Evolutionary conservation across 768 basidiomycete species (phyloP).

Genomic region (Naganishia vishniacii): DNA sequence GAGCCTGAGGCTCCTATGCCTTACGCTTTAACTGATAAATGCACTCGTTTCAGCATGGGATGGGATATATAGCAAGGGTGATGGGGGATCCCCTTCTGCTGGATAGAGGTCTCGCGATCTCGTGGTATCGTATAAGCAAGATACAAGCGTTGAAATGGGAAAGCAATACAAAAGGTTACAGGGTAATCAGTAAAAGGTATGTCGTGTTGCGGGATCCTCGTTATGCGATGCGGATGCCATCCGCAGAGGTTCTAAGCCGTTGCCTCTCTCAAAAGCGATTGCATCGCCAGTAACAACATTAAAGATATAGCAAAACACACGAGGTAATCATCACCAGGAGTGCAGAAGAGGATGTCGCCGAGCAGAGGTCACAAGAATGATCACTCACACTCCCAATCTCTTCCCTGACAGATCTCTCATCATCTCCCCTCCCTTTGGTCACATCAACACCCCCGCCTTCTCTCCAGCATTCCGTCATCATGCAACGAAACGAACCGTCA

Average conservation of each 20-base stretch:
- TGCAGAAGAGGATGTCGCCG: background rate
- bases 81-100: too few relatives aligned
- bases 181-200: constrained; percentile 16
- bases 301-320: background rate
- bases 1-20: too few relatives aligned
- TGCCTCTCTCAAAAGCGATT: background rate
- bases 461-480: background rate
- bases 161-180: background rate
- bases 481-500: background rate
- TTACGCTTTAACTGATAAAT: background rate
- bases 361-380: too few relatives aligned
- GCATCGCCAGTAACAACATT: background rate
- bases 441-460: background rate
- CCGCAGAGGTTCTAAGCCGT: too few relatives aligned
- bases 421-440: too few relatives aligned
- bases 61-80: too few relatives aligned
- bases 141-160: too few relatives aligned
- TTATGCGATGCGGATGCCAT: too few relatives aligned
- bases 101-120: too few relatives aligned
- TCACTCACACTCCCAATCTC: background rate
- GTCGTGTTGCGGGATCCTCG: background rate
- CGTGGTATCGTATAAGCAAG: too few relatives aligned
- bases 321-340: background rate
- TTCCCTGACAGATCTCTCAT: too few relatives aligned
- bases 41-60: too few relatives aligned